Evolutionary conservation across 176 grass and related monocot genomes (phyloP).

Genomic region (Tillandsia fasciculata): DNA sequence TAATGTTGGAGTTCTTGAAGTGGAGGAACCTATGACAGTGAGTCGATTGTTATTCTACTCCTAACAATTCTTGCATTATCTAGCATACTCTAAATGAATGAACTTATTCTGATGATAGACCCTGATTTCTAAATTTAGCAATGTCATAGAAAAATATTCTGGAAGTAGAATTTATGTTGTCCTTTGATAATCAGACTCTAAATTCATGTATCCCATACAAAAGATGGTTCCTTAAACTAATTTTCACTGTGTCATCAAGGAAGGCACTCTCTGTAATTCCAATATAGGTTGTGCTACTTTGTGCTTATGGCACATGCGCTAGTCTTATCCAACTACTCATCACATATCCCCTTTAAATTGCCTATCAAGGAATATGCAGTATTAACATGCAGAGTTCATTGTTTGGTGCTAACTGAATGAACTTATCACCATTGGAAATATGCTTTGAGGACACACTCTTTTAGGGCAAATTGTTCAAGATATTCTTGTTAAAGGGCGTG

Average conservation of each 20-base stretch:
- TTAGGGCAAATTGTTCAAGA: slow-evolving; percentile 7
- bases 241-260: too few species aligned
- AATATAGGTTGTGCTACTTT: too few species aligned
- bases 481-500: slow-evolving; percentile 24
- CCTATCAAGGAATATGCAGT: background rate
- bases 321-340: too few species aligned
- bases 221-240: too few species aligned
- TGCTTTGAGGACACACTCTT: slow-evolving; percentile 6
- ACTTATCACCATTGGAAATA: background rate
- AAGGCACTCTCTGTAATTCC: too few species aligned
- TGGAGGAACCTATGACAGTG: slow-evolving; percentile 81
- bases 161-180: too few species aligned
- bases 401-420: background rate
- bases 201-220: too few species aligned
- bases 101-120: background rate
- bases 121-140: too few species aligned
- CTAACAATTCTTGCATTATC: background rate
- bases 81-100: too few species aligned
- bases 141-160: too few species aligned
- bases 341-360: background rate
- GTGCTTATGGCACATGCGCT: too few species aligned
- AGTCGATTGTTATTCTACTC: slow-evolving; percentile 22
- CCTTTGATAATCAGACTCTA: too few species aligned
- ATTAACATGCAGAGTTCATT: background rate
- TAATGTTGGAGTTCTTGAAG: slow-evolving; percentile 59